Evolutionary conservation across 1,284 basidiomycete species (phyloP), one percentile per base, ranked within the genome.

Genomic region (Paramarasmius palmivorus): DNA sequence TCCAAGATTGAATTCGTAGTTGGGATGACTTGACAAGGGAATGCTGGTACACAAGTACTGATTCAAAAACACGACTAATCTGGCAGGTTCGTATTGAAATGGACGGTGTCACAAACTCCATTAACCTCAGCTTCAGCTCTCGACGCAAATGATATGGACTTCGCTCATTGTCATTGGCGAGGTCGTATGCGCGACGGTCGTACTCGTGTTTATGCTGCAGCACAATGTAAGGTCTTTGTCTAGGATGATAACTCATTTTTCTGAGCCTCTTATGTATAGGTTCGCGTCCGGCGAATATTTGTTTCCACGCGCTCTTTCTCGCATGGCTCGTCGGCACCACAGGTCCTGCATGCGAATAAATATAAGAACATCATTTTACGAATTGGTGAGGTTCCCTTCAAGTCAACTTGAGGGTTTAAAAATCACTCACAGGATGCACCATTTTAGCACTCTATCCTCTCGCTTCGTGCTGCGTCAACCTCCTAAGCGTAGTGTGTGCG

Each of bases 131-230:
- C 23, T 3, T 50, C 26, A 64, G 63, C 57, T 63, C 19, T 48
- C 55, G 9, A 64, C 63, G 4, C 63, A 64, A 42, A 54, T 64
- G 35, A 52, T 53, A 17, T 64, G 63, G 63, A 61, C 60, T 12
- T n/a, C 58, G 6, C 35, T 61, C 9, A 55, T 57, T 12, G 60
- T 60, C 35, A 15, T 55, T 6, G 53, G 41, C 4, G 56, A 55
- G 25, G 40, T 50, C 7, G 23, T 49, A 15, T 44, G 46, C 10
- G 38, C 50, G 5, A 22, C 35, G 14, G 52, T 35, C 23, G 56
- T 57, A n/a, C 49, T 52, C 26, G 26, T 49, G 20, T 53, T 46
- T 22, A 44, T 51, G 37, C 22, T 55, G 23, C 49, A 22, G 45
- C 51, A 55, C 41, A 55, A 52, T 39, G 54, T 55, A 41, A 50